Evolutionary conservation across 768 basidiomycete species (phyloP), one percentile per base, ranked within the genome.

Genomic region (Xanthoconium stramineum): DNA sequence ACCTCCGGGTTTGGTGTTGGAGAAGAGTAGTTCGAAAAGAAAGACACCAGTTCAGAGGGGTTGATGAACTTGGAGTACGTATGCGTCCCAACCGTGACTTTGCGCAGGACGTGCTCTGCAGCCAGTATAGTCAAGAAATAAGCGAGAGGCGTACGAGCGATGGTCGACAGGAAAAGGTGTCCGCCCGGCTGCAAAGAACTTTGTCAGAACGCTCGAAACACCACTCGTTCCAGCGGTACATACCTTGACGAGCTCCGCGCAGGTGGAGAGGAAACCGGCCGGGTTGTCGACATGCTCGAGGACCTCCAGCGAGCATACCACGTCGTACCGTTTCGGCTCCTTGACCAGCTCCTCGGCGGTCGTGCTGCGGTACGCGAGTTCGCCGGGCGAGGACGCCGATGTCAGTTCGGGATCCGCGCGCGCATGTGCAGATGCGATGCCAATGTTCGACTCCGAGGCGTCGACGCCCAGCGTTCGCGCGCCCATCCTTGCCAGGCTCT

Each of bases 301-400:
- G 9, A 99, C 96, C 71, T 99, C 97, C 92, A 98, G 92, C 11
- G 94, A 90, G 68, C 94, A 97, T 14, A 99, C 94, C 19, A 94
- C 82, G 69, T 98, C 96, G 67, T 88, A 98, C 50, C 83, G 83
- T 62, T 78, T 79, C 14, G 80, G 69, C 6, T 85, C 83, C 12
- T 78, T 66, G 30, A 91, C 72, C 5, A 99, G 79, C 1, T 78
- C 78, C 67, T 98, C 94, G 0, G 89, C 92, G 0, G 89, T 78
- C 0, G 82, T 78, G 64, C 91, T 84, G 9, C 82, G 73, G 73
- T 98, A 98, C 1, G 76, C 71, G 28, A 95, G 76, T 3, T 65
- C 36, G 40, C 73, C 67, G 37, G 56, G 58, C n/a, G 72, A 60
- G 46, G 47, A 32, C 53, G 57, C 17, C 30, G 67, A 47, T 2